Conservation (phyloP, 306 rosid genomes). For the Citrullus amarus region DNA sequence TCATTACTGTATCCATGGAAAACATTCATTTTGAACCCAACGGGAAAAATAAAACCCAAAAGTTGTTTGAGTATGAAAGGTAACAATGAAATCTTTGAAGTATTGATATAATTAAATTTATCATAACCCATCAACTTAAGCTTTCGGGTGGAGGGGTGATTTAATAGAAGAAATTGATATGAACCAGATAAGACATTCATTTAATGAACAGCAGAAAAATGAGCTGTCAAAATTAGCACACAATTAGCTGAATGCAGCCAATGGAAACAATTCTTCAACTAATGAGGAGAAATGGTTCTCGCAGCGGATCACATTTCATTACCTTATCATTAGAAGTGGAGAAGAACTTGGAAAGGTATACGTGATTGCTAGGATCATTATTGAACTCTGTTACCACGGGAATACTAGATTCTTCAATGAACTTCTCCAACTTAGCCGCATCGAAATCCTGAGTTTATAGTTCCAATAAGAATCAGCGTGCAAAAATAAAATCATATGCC, state of each 20-base stretch:
- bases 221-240: neutral
- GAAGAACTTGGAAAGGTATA: conserved; percentile 57
- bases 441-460: conserved; percentile 49
- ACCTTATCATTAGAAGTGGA: conserved; percentile 54
- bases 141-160: too few species aligned
- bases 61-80: neutral
- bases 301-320: neutral
- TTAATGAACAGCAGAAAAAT: neutral
- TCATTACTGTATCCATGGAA: neutral
- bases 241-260: neutral
- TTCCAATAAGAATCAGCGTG: neutral
- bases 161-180: too few species aligned
- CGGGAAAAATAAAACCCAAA: neutral
- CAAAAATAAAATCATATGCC: neutral
- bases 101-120: too few species aligned
- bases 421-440: conserved; percentile 58
- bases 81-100: neutral
- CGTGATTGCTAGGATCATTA: conserved; percentile 62
- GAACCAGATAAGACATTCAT: neutral
- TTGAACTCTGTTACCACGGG: conserved; percentile 56
- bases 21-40: neutral
- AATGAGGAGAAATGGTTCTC: neutral
- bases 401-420: conserved; percentile 44
- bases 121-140: too few species aligned
- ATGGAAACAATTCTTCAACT: neutral